Base-by-base conservation (phyloP, 306 rosid genomes). In the Malus sieversii region DNA sequence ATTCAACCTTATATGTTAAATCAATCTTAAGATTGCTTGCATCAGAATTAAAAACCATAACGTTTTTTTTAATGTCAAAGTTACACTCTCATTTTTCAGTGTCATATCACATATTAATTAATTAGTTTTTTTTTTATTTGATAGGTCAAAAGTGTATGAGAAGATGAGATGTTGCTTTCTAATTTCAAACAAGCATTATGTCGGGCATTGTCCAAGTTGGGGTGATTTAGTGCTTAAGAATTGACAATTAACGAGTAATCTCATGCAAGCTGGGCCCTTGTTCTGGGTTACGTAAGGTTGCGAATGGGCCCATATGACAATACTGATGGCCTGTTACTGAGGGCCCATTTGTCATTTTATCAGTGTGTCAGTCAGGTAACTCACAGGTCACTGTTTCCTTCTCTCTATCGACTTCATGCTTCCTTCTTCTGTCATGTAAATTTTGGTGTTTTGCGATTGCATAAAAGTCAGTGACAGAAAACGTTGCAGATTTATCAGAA, bases 261-360 rank as follows among this genome's bases (percentile, higher is more conserved):
- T 16, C 53, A 69, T 42, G 48, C 29, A 74, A 57, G 69, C 52
- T 73, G 73, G 82, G 80, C 73, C 84, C 67, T 70, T 22, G 16
- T 14, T 51, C 44, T 19, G 22, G 22, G 32, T 63, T 55, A 38
- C 51, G 8, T 19, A 48, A 38, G 45, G 12, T 45, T 18, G 40
- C 20, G 18, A 16, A 68, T n/a, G 69, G 76, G 30, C 55, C 82
- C 85, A 73, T 67, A 29, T 38, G 76, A 58, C 25, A 40, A 11
- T 20, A 14, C 46, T 25, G 32, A 6, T 18, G 1, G 35, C 19
- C 6, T 32, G 7, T 18, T 71, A 29, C 59, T 0, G 19, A 22
- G 10, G 4, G 13, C 15, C 14, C 8, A 45, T 38, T 3, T 44
- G 5, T 40, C 40, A 58, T 60, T 25, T 12, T 1, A 10, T 22